Evolutionary conservation across 805 yeast species (phyloP), one percentile per base, ranked within the genome.

Genomic region (Dipodascopsis uninucleata): DNA sequence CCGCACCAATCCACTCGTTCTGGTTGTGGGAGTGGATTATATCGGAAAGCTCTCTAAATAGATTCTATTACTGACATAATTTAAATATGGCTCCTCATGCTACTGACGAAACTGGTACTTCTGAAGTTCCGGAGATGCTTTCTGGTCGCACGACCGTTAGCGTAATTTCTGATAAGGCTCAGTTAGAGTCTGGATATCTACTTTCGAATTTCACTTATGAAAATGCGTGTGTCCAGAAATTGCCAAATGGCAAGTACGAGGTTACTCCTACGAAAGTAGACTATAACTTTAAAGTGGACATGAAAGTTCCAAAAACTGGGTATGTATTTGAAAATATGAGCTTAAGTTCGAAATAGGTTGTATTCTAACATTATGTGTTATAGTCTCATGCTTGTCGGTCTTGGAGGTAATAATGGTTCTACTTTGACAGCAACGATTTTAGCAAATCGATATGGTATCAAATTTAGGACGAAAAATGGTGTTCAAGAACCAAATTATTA

Each of bases 341-440:
- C 16, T 6, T 9, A 29, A 12, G 8, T n/a, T 36, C 18, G 8
- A 29, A 18, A 28, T 36, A 31, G 22, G 18, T 25, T 14, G 8
- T 29, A 5, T 4, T 3, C 16, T n/a, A n/a, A n/a, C n/a, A n/a
- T n/a, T n/a, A n/a, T n/a, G n/a, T n/a, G n/a, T n/a, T n/a, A n/a
- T n/a, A 43, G 97, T 58, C 72, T 89, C 53, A 68, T 89, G 79
- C 74, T 90, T 52, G 97, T 89, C 28, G 97, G 97, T 58, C 74
- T 89, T 56, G 97, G 97, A 58, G 97, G 97, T 68, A 89, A 89
- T 74, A 89, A 89, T 63, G 97, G 97, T 67, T 76, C 96, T 47
- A 89, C 97, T 10, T 74, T 90, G 55, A 78, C 88, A 43, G 88
- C 90, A 35, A 82, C 96, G 7, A 74, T 81, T 40, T 76, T 84